Evolutionary conservation across 2,329 filamentous ascomycete species (phyloP).

Genomic region (Colletotrichum incanum): DNA sequence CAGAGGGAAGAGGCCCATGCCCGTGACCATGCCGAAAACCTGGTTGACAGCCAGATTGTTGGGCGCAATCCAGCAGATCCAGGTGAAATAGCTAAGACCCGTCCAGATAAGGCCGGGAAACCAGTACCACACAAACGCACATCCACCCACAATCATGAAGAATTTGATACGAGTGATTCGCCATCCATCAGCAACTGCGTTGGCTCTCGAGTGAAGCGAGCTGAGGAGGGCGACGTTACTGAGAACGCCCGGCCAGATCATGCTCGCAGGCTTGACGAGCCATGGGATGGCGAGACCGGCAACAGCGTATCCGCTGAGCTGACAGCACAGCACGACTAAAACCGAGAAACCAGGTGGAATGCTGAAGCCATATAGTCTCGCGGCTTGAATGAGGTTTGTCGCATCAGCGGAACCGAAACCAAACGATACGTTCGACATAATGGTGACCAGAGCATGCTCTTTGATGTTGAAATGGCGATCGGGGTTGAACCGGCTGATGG

Average conservation of each 20-base stretch:
- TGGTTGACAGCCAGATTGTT: constrained; percentile 63
- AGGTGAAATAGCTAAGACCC: constrained; percentile 59
- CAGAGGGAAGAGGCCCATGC: constrained; percentile 57
- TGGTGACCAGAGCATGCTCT: constrained; percentile 64
- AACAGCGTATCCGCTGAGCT: constrained; percentile 65
- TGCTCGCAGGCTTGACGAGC: constrained; percentile 61
- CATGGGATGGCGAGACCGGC: constrained; percentile 59
- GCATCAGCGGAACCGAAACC: constrained; percentile 53
- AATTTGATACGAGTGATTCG: constrained; percentile 57
- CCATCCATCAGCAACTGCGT: constrained; percentile 48
- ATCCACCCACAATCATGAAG: constrained; percentile 56
- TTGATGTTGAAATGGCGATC: constrained; percentile 62
- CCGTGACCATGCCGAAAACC: constrained; percentile 64
- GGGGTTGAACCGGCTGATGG: constrained; percentile 58
- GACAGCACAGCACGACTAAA: constrained; percentile 62
- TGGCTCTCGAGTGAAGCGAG: constrained; percentile 54
- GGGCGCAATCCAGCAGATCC: constrained; percentile 65
- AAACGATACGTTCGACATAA: constrained; percentile 65
- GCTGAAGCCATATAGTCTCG: constrained; percentile 58
- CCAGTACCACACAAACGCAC: constrained; percentile 65
- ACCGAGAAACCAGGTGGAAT: constrained; percentile 53
- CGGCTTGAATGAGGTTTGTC: constrained; percentile 58
- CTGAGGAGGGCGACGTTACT: constrained; percentile 60
- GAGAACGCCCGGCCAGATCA: constrained; percentile 64
- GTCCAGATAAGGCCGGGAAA: constrained; percentile 63